Evolutionary conservation across 768 basidiomycete genomes (phyloP).

Genomic region (Baorangia bicolor): DNA sequence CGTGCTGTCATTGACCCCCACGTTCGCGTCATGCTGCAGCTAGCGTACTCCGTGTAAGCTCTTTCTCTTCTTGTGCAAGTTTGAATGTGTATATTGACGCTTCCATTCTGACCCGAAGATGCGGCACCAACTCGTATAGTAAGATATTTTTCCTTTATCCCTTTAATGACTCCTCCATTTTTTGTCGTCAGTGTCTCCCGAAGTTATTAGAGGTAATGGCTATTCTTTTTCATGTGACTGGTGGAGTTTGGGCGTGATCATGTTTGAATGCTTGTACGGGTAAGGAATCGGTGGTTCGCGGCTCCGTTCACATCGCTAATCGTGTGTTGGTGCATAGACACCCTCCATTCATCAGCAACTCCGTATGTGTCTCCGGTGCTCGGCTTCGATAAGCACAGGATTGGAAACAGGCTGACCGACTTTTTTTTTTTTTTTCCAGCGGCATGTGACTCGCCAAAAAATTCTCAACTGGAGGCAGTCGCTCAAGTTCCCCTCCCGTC

Average conservation of each 20-base stretch:
- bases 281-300: constrained; percentile 41
- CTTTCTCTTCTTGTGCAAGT: constrained; percentile 18
- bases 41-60: constrained; percentile 86
- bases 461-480: constrained; percentile 94
- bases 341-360: constrained; percentile 94
- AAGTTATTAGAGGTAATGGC: constrained; percentile 87
- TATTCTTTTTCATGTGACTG: constrained; percentile 96
- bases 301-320: constrained; percentile 27
- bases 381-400: constrained; percentile 21
- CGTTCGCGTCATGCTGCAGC: constrained; percentile 41
- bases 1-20: constrained; percentile 24
- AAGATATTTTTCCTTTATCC: constrained; percentile 36
- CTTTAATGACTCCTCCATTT: constrained; percentile 27
- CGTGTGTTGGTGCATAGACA: constrained; percentile 50
- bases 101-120: constrained; percentile 48
- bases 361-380: constrained; percentile 49
- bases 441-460: constrained; percentile 94
- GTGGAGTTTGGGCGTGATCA: constrained; percentile 98
- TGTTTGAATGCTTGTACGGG: constrained; percentile 95
- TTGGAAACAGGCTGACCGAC: constrained; percentile 15
- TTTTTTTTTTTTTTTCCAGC: constrained; percentile 40
- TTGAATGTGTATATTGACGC: constrained; percentile 16
- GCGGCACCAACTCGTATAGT: constrained; percentile 88
- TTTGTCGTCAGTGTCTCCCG: constrained; percentile 70
- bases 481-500: constrained; percentile 82